These are phyloP conservation scores for Rhizomucor miehei DNA, from an alignment of 371 early-diverging fungal species.

Conservation along the genomic window DNA sequence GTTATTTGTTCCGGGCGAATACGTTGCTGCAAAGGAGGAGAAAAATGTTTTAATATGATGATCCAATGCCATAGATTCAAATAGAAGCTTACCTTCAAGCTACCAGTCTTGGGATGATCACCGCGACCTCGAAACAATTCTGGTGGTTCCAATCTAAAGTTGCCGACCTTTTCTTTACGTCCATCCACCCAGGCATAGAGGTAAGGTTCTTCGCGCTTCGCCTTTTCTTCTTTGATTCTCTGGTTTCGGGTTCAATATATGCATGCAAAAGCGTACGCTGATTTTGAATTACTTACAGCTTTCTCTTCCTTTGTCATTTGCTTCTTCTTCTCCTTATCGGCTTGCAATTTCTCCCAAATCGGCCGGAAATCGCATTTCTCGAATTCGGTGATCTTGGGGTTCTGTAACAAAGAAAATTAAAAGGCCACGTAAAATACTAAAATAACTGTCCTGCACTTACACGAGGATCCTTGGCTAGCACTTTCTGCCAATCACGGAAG, in stretches of 20 bases:
- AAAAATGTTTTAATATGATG: neutral
- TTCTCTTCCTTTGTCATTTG: slow-evolving; percentile 90
- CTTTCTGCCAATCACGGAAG: slow-evolving; percentile 78
- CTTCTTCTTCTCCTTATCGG: slow-evolving; percentile 79
- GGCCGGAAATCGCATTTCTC: slow-evolving; percentile 88
- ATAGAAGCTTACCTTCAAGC: slow-evolving; percentile 63
- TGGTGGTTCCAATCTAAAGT: slow-evolving; percentile 96
- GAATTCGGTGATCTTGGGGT: slow-evolving; percentile 75
- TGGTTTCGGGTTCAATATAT: too few relatives aligned
- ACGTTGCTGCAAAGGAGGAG: slow-evolving; percentile 51
- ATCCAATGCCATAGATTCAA: neutral
- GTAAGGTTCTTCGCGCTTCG: slow-evolving; percentile 70
- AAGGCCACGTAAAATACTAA: neutral
- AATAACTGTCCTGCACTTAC: slow-evolving; percentile 30
- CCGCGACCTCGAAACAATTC: slow-evolving; percentile 96
- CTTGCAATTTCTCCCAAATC: slow-evolving; percentile 78
- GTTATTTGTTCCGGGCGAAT: slow-evolving; percentile 92
- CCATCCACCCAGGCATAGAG: slow-evolving; percentile 82
- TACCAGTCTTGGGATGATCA: slow-evolving; percentile 94
- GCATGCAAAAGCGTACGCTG: neutral
- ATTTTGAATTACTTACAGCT: slow-evolving; percentile 33
- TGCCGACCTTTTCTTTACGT: slow-evolving; percentile 95
- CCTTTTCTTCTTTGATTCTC: slow-evolving; percentile 73
- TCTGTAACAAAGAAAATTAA: slow-evolving; percentile 25
- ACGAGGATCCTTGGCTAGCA: slow-evolving; percentile 63